phyloP scores from a whole-genome alignment of 768 basidiomycete species.

The Gyrodon lividus region DNA sequence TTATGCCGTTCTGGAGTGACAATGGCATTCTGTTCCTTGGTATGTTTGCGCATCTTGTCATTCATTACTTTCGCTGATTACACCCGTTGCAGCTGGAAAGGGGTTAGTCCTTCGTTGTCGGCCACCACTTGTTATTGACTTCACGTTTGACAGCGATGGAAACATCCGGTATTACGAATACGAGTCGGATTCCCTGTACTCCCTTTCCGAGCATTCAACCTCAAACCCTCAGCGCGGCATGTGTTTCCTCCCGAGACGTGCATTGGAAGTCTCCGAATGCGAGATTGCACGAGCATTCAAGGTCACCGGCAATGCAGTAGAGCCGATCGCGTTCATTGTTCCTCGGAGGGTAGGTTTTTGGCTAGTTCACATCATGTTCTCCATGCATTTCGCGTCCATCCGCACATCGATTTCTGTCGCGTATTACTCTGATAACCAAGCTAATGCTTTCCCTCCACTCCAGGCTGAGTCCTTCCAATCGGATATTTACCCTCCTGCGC shows the following conservation, averaged over 20 bases:
- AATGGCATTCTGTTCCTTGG: constrained; percentile 88
- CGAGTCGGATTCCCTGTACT: constrained; percentile 78
- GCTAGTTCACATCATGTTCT: neutral
- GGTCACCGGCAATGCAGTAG: constrained; percentile 66
- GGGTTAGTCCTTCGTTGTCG: constrained; percentile 49
- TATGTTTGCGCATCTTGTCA: constrained; percentile 30
- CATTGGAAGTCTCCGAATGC: constrained; percentile 84
- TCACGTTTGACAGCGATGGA: constrained; percentile 63
- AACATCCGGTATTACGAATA: constrained; percentile 98
- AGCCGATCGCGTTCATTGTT: constrained; percentile 94
- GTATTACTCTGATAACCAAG: neutral
- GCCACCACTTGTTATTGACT: constrained; percentile 1
- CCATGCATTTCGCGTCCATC: neutral
- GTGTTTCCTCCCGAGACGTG: constrained; percentile 93
- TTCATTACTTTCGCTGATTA: constrained; percentile 4
- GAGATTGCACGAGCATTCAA: constrained; percentile 97
- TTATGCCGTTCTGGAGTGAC: constrained; percentile 98
- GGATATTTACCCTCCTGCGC: constrained; percentile 94
- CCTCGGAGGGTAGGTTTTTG: constrained; percentile 71
- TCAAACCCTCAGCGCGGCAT: constrained; percentile 94
- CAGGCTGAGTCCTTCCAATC: constrained; percentile 95
- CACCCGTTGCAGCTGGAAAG: constrained; percentile 64
- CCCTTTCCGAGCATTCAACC: constrained; percentile 82
- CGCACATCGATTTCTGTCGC: neutral
- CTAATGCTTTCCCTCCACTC: neutral